Percentiles rank a stretch among this genome's conserved stretches.
These are phyloP conservation scores for Albizia julibrissin DNA, from an alignment of 306 rosid genomes.

Conservation along the genomic window DNA sequence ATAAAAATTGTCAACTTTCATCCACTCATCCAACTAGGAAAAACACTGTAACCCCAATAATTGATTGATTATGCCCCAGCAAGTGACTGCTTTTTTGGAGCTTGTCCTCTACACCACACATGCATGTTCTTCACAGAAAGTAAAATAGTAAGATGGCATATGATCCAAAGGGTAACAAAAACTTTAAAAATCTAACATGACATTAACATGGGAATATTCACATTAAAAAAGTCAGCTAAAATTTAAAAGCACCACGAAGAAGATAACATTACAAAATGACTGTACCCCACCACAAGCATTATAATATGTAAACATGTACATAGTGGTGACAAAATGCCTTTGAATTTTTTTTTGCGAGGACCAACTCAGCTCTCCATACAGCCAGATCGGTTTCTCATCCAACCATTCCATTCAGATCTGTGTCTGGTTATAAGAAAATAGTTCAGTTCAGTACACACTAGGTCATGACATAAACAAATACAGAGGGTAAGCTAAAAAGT, in stretches of 20 bases:
- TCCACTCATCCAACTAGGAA: slow-evolving; percentile 24
- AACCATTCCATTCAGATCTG: slow-evolving; percentile 40
- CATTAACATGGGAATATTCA: slow-evolving; percentile 23
- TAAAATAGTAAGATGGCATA: slow-evolving; percentile 16
- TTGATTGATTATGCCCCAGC: slow-evolving; percentile 20
- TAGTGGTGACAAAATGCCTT: slow-evolving; percentile 44
- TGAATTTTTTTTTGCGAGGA: slow-evolving; percentile 30
- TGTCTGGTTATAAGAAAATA: slow-evolving; percentile 31
- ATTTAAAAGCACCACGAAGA: slow-evolving; percentile 31
- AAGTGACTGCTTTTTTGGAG: background rate
- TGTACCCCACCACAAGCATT: slow-evolving; percentile 44
- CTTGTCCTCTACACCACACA: background rate
- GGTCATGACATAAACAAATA: slow-evolving; percentile 34
- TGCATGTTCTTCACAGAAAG: background rate
- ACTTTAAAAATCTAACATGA: slow-evolving; percentile 14
- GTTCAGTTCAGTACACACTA: slow-evolving; percentile 29
- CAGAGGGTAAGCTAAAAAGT: slow-evolving; percentile 13
- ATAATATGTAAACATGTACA: slow-evolving; percentile 16
- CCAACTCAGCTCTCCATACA: slow-evolving; percentile 47
- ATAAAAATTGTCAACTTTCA: slow-evolving; percentile 10
- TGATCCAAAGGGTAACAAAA: slow-evolving; percentile 9
- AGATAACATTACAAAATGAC: slow-evolving; percentile 37
- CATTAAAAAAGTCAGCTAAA: slow-evolving; percentile 35
- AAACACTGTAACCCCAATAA: slow-evolving; percentile 35
- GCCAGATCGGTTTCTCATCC: slow-evolving; percentile 21